Conservation (phyloP, 1,284 basidiomycete species). For the Rhodotorula sp. region DNA sequence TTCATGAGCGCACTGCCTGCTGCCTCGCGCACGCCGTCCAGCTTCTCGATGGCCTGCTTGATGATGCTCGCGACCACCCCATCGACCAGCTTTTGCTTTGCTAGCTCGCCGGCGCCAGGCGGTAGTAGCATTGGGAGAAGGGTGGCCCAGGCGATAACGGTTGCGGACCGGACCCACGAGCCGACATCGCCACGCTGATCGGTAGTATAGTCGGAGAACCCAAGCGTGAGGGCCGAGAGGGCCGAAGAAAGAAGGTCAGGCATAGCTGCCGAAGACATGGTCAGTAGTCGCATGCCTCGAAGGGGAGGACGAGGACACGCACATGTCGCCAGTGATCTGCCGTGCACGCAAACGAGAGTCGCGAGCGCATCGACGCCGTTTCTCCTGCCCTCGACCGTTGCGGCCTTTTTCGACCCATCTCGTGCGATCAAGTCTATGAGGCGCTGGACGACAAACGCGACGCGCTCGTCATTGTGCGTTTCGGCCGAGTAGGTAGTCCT, state of each 20-base stretch:
- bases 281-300: neutral
- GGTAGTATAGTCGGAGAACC: constrained; percentile 83
- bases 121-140: constrained; percentile 40
- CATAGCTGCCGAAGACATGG: no score
- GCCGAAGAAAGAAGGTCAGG: constrained; percentile 14
- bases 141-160: constrained; percentile 10
- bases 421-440: constrained; percentile 19
- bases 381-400: constrained; percentile 41
- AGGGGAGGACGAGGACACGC: neutral
- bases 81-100: constrained; percentile 24
- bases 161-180: constrained; percentile 83
- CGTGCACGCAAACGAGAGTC: neutral
- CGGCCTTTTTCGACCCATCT: constrained; percentile 16
- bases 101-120: constrained; percentile 48
- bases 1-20: constrained; percentile 67
- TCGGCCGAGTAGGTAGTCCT: neutral
- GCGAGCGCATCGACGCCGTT: constrained; percentile 44
- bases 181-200: constrained; percentile 97
- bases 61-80: constrained; percentile 61
- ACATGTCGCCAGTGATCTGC: neutral
- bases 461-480: neutral
- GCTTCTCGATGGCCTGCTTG: constrained; percentile 85
- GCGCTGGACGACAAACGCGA: constrained; percentile 16
- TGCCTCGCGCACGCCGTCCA: constrained; percentile 82
- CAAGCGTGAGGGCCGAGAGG: constrained; percentile 56